Conservation (phyloP, 768 basidiomycete species). For the Naganishia kalamii region DNA sequence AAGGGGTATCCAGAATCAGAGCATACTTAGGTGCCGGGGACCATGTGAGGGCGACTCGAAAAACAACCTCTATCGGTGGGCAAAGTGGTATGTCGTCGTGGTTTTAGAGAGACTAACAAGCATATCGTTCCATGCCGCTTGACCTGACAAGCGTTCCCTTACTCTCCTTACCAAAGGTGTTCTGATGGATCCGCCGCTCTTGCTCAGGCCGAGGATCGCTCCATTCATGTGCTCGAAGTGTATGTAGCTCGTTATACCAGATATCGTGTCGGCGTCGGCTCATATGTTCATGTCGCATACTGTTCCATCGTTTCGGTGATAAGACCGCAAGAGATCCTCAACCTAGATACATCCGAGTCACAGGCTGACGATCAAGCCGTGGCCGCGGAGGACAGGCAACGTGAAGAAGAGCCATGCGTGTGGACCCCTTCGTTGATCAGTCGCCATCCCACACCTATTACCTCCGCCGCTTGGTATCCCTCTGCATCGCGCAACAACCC, state of each 20-base stretch:
- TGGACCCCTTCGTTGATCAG: constrained; percentile 39
- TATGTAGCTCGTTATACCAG: constrained; percentile 40
- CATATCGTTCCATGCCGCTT: too few relatives aligned
- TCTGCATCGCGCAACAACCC: constrained; percentile 58
- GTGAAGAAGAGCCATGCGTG: background rate
- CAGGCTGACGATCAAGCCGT: background rate
- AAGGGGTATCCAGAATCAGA: background rate
- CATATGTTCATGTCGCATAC: background rate
- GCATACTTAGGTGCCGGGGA: background rate
- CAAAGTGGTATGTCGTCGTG: background rate
- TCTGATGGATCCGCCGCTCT: constrained; percentile 66
- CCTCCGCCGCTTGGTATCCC: constrained; percentile 82
- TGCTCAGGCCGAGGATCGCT: constrained; percentile 64
- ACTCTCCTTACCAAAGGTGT: constrained; percentile 53
- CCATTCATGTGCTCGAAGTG: constrained; percentile 57
- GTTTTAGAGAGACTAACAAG: background rate
- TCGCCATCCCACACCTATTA: constrained; percentile 62
- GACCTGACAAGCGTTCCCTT: too few relatives aligned
- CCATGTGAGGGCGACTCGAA: background rate
- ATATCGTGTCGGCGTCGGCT: background rate
- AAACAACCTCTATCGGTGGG: constrained; percentile 11
- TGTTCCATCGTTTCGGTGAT: background rate
- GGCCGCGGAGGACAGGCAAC: constrained; percentile 15
- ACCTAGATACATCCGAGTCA: background rate
- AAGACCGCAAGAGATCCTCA: background rate